A percentile compares a stretch with the other conserved stretches of the same genome.
These are phyloP conservation scores for Vitis amurensis DNA, from an alignment of 164 flowering plant genomes.

Conservation along the genomic window DNA sequence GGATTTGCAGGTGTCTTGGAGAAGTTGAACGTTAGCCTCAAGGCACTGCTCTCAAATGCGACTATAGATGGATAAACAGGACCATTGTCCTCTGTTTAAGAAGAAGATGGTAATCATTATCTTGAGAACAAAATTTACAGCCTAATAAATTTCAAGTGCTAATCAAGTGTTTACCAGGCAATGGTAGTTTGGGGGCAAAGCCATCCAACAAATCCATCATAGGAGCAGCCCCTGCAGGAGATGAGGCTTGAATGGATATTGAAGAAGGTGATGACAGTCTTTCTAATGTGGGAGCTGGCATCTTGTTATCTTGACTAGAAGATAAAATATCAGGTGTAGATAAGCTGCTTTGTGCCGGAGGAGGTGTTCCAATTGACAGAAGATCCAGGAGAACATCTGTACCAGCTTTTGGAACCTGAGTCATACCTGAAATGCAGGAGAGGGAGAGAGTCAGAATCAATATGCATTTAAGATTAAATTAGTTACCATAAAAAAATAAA, in stretches of 20 bases:
- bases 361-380: conserved; percentile 71
- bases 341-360: conserved; percentile 47
- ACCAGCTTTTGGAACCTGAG: conserved; percentile 59
- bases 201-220: conserved; percentile 85
- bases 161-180: conserved; percentile 34
- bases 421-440: conserved; percentile 37
- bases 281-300: conserved; percentile 45
- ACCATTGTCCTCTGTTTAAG: conserved; percentile 52
- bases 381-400: conserved; percentile 87
- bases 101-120: conserved; percentile 8
- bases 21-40: conserved; percentile 75
- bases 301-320: conserved; percentile 36
- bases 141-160: conserved; percentile 5
- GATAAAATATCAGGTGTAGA: conserved; percentile 49
- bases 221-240: conserved; percentile 55
- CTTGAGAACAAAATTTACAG: conserved; percentile 2
- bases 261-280: conserved; percentile 43
- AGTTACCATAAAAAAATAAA: neutral
- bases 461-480: neutral
- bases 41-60: conserved; percentile 78
- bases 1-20: conserved; percentile 72
- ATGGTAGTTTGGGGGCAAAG: conserved; percentile 42
- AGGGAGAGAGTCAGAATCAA: neutral
- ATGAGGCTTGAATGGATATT: conserved; percentile 36
- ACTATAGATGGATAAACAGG: conserved; percentile 61